Evolutionary conservation across 495 filamentous ascomycete species (phyloP), one percentile per base, ranked within the genome.

Genomic region (Friedmanniomyces simplex): DNA sequence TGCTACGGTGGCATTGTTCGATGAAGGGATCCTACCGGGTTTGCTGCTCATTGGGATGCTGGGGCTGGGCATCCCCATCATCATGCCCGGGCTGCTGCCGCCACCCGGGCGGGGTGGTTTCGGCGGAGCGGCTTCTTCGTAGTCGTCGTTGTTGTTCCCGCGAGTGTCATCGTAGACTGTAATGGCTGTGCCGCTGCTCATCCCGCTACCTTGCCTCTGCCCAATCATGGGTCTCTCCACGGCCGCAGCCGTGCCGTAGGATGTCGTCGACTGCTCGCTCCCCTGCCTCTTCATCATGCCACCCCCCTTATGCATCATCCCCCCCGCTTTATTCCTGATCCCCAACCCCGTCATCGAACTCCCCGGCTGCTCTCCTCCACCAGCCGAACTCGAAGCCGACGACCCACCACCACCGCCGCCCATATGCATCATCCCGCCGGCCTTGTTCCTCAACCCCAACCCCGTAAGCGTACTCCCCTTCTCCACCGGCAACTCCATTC

Each of bases 401-500:
- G 41, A 34, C 25, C 16, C 32, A 4, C 50, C 41, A 2, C 14
- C 43, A 30, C 53, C 58, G 36, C 54, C 54, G n/a, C 34, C 18
- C 50, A 39, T 59, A 5, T 47, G 13, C 43, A 37, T 49, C 30
- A 34, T n/a, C 34, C 50, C 46, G 36, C 55, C 42, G 2, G 49
- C 51, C 34, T 57, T 61, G 30, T 63, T 66, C 21, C 54, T 58
- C 21, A 61, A 21, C 32, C 51, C 66, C 53, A 63, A 58, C n/a
- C 63, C 66, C 34, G 60, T 64, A 18, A 66, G 45, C 13, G 63
- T 63, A 24, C 48, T 43, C 51, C 36, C 26, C n/a, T 66, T 55
- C 24, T 61, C 64, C 28, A 16, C 13, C 18, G 61, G 73, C 36
- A 72, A 59, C 51, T 57, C 74, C 77, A 85, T 82, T 1, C 83